Evolutionary conservation across 768 basidiomycete species (phyloP).

Genomic region (Floccularia luteovirens): DNA sequence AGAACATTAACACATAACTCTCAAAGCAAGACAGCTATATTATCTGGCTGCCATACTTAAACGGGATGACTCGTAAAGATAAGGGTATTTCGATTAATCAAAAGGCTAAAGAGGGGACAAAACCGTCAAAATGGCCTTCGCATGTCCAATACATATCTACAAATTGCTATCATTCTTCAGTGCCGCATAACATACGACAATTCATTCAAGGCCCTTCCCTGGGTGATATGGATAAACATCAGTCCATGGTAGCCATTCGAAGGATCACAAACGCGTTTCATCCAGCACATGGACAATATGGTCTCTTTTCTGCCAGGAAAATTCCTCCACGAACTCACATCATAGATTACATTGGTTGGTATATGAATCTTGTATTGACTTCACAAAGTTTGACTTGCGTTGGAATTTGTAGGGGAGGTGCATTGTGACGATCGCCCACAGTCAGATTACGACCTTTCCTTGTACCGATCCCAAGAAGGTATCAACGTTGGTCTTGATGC

Average conservation of each 20-base stretch:
- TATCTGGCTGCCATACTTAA: too few relatives aligned
- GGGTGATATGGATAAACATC: conserved; percentile 8
- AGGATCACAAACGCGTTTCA: conserved; percentile 47
- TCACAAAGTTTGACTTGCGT: too few relatives aligned
- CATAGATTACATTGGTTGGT: conserved; percentile 62
- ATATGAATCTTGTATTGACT: too few relatives aligned
- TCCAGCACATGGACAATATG: conserved; percentile 73
- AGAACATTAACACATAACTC: too few relatives aligned
- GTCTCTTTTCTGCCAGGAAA: conserved; percentile 72
- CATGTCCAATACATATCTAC: conserved; percentile 45
- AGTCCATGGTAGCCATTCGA: conserved; percentile 45
- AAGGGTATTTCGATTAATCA: neutral
- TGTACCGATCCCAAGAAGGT: conserved; percentile 52
- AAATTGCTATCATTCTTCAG: conserved; percentile 50
- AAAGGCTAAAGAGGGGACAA: neutral
- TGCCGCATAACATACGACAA: conserved; percentile 32
- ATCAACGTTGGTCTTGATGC: conserved; percentile 77
- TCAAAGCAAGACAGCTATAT: too few relatives aligned
- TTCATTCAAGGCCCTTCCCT: conserved; percentile 24
- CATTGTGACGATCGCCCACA: conserved; percentile 67
- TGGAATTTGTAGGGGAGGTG: conserved; percentile 67
- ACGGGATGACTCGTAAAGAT: neutral
- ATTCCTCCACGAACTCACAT: conserved; percentile 62
- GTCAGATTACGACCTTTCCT: conserved; percentile 85
- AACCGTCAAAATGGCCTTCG: conserved; percentile 17